Evolutionary conservation across 768 basidiomycete genomes (phyloP), one percentile per base, ranked within the genome.

Genomic region (Flagelloscypha sp.): DNA sequence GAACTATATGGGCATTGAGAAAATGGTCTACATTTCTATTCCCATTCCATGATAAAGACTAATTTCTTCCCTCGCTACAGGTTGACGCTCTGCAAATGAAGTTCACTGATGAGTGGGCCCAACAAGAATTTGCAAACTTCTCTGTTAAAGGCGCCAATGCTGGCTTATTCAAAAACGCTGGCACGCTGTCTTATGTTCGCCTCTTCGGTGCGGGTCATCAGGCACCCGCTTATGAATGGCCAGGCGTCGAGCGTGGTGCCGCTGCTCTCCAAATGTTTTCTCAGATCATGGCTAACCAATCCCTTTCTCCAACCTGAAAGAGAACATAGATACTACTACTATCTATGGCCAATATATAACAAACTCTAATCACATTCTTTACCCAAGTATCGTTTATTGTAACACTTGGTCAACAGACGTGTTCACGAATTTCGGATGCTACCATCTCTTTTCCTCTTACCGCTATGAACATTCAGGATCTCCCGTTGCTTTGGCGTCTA

Each of bases 81-180:
- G 48, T 59, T 12, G 35, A 52, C 43, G 50, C 46, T 33, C 46
- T 63, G 7, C 45, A 57, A 35, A 61, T 60, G 10, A 32, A 51
- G 41, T 56, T 57, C 42, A 51, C 50, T 8, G 16, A 47, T 2
- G n/a, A 43, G 27, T 62, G 45, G 33, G 42, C 44, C 19, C 7
- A 48, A 36, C 55, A 58, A 41, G 10, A 39, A 12, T 61, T 62
- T 41, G 35, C 54, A 6, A 56, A 49, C 47, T 62, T 41, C 48
- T 63, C 57, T 1, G 60, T 65, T n/a, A 37, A 44, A 2, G 61
- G 62, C 6, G 44, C 50, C 32, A 19, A 41, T 1, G 53, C 63
- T 2, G 62, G 63, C 9, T 29, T 57, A 13, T 62, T 48, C 48
- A 64, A 63, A 50, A 65, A 63, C 40, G 60, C 63, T 7, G 63